Evolutionary conservation across 306 rosid genomes (phyloP).

Genomic region (Dalbergia oliveri): DNA sequence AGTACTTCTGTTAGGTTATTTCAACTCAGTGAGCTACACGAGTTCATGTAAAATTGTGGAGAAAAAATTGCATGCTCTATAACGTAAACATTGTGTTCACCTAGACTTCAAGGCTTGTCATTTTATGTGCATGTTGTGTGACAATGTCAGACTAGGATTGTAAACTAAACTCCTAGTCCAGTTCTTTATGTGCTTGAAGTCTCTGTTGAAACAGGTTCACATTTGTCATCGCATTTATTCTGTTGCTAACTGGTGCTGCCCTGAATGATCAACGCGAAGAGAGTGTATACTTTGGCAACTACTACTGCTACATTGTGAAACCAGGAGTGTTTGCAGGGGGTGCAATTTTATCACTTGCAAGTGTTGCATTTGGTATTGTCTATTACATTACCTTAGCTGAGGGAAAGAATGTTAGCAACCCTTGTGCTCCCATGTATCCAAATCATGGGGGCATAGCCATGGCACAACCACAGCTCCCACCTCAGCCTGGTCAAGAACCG

Average conservation of each 20-base stretch:
- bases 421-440: slow-evolving; percentile 52
- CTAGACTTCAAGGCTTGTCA: neutral
- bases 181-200: slow-evolving; percentile 18
- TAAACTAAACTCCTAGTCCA: neutral
- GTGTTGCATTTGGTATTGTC: slow-evolving; percentile 70
- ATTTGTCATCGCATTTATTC: slow-evolving; percentile 69
- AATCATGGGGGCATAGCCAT: slow-evolving; percentile 78
- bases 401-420: slow-evolving; percentile 50
- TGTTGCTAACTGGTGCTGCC: slow-evolving; percentile 78
- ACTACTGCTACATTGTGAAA: slow-evolving; percentile 80
- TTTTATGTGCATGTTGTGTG: slow-evolving; percentile 41
- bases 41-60: neutral
- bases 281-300: slow-evolving; percentile 64
- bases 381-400: slow-evolving; percentile 61
- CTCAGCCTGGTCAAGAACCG: slow-evolving; percentile 65
- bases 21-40: neutral
- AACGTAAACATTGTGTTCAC: neutral
- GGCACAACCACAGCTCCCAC: slow-evolving; percentile 87
- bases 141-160: slow-evolving; percentile 49
- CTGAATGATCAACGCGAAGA: slow-evolving; percentile 65
- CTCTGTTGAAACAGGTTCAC: slow-evolving; percentile 71
- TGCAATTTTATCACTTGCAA: slow-evolving; percentile 64
- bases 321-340: slow-evolving; percentile 84
- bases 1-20: slow-evolving; percentile 28
- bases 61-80: slow-evolving; percentile 16